Evolutionary conservation across 805 yeast species (phyloP).

Genomic region (Kodamaea laetipori): DNA sequence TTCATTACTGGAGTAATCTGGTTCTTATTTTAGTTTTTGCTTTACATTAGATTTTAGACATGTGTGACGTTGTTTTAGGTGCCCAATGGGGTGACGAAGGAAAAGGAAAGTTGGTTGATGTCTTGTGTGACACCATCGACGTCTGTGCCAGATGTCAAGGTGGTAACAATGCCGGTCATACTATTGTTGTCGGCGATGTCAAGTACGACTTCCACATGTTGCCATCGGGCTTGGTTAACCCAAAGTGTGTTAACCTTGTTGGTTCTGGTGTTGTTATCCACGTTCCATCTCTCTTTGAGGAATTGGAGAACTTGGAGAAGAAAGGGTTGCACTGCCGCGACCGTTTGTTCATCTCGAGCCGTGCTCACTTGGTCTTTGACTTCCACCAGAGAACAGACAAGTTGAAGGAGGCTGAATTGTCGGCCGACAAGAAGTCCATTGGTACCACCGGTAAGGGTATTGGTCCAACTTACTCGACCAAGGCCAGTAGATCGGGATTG

Average conservation of each 20-base stretch:
- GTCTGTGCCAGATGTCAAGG: constrained; percentile 98
- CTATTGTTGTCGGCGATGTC: constrained; percentile 85
- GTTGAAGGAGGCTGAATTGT: constrained; percentile 88
- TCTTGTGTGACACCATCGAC: constrained; percentile 91
- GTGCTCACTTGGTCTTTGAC: constrained; percentile 96
- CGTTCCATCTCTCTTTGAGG: constrained; percentile 88
- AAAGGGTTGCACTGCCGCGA: constrained; percentile 79
- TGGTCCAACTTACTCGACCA: constrained; percentile 97
- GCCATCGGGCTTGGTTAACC: constrained; percentile 96
- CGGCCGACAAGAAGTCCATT: constrained; percentile 76
- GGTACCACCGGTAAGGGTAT: constrained; percentile 99
- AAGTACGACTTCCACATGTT: constrained; percentile 99
- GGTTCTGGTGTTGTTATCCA: constrained; percentile 98
- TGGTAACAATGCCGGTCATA: constrained; percentile 99
- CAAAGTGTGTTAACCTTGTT: constrained; percentile 82
- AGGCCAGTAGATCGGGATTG: constrained; percentile 94
- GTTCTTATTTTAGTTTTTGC: constrained; percentile 14
- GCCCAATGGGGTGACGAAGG: constrained; percentile 99
- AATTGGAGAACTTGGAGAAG: constrained; percentile 74
- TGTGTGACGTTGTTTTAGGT: constrained; percentile 94
- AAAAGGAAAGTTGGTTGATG: constrained; percentile 95
- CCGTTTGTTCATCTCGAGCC: constrained; percentile 83
- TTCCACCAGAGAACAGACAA: constrained; percentile 98
- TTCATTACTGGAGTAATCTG: constrained; percentile 24
- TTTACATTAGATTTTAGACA: constrained; percentile 21